Base-by-base conservation (phyloP, 2,329 filamentous ascomycete species). In the Cercospora sp. region DNA sequence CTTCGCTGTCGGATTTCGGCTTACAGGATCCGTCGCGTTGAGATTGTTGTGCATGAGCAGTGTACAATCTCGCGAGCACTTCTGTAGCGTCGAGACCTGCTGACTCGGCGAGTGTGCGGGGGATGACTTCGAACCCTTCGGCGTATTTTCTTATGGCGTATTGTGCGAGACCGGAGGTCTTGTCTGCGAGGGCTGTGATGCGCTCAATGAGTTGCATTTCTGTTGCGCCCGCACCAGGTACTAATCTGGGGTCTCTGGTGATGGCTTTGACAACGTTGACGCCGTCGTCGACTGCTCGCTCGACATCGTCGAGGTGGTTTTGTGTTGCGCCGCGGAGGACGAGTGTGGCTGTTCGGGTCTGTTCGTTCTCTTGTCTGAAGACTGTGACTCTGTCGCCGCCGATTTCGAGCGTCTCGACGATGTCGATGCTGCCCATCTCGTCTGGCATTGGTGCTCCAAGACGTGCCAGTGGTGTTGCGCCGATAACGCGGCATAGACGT, bases 231-330 rank as follows among this genome's bases (percentile, higher is more conserved):
- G 95, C 95, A 72, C 95, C 95, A 43, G 95, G 93, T 0, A 99
- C 94, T 67, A 99, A 86, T 71, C 94, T 88, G 6, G 94, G 85
- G 79, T 99, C 96, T 79, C 92, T 92, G 70, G 95, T 98, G 80
- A 99, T 96, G 72, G 95, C 95, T 85, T 99, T 99, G 80, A 99
- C 91, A 63, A 97, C 96, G 78, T 98, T 99, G 80, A 99, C 95
- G 72, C 95, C 95, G 74, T 99, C 95, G 76, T 99, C 95, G 66
- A 99, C 94, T 61, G 95, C 95, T 72, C 95, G 90, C 86, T 99
- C 95, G 40, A 99, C 88, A 76, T 99, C 95, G 77, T 99, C 95
- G 26, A 99, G 89, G 81, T 98, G 93, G 84, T 99, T 99, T 82
- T 98, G 94, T 5, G 95, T 99, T 21, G 95, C 95, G 61, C 96